Conservation (phyloP, 495 filamentous ascomycete species). For the Hypoxylon fragiforme region DNA sequence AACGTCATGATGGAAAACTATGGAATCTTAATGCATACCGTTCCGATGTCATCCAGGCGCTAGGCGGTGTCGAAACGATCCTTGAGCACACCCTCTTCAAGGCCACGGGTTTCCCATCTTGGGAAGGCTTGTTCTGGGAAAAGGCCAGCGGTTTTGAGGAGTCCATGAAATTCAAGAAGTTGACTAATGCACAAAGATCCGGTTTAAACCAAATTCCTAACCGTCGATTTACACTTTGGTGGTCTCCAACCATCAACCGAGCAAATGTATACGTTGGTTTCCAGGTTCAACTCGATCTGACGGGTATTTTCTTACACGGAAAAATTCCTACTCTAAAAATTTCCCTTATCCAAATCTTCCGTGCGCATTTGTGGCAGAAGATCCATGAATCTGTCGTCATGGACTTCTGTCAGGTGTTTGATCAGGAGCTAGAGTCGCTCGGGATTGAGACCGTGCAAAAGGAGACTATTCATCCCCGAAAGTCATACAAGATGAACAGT, state of each 20-base stretch:
- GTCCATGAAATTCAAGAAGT: slow-evolving; percentile 98
- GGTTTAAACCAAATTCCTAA: slow-evolving; percentile 99
- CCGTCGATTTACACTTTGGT: slow-evolving; percentile 98
- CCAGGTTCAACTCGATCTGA: slow-evolving; percentile 98
- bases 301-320: slow-evolving; percentile 98
- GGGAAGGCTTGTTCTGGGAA: slow-evolving; percentile 99
- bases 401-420: slow-evolving; percentile 99
- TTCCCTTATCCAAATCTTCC: slow-evolving; percentile 98
- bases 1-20: slow-evolving; percentile 95
- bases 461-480: slow-evolving; percentile 98
- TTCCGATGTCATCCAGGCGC: slow-evolving; percentile 96
- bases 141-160: slow-evolving; percentile 79
- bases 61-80: slow-evolving; percentile 99
- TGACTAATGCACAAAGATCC: slow-evolving; percentile 96
- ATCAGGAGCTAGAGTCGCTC: slow-evolving; percentile 93
- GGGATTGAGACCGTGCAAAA: slow-evolving; percentile 99
- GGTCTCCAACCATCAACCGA: slow-evolving; percentile 82
- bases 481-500: slow-evolving; percentile 99
- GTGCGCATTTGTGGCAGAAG: slow-evolving; percentile 99
- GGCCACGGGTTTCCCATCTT: slow-evolving; percentile 96
- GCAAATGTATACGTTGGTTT: slow-evolving; percentile 92
- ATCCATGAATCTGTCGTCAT: slow-evolving; percentile 99
- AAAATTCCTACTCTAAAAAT: slow-evolving; percentile 99
- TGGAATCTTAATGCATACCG: slow-evolving; percentile 99
- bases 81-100: slow-evolving; percentile 98